These are phyloP conservation scores for Phytomonas serpens DNA, from an alignment of 208 protist genomes.

Conservation along the genomic window DNA sequence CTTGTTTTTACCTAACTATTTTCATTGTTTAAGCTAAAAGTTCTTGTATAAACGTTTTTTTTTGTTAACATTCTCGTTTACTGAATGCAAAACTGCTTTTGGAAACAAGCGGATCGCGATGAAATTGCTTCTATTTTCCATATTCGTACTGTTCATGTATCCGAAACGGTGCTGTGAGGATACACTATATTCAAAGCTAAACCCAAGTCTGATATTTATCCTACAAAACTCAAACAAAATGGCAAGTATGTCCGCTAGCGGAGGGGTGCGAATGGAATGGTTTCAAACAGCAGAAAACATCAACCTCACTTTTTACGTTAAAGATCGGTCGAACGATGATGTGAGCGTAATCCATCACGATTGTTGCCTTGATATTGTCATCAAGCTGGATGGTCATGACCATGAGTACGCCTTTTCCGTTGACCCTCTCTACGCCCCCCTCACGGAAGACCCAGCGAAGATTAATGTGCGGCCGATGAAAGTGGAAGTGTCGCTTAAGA, in stretches of 20 bases:
- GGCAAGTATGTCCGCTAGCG: neutral
- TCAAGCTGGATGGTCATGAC: conserved; percentile 49
- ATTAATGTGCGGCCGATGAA: conserved; percentile 78
- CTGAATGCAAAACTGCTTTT: neutral
- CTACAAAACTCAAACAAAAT: neutral
- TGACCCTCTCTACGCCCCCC: conserved; percentile 53
- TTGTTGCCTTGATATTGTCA: conserved; percentile 38
- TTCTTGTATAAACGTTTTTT: neutral
- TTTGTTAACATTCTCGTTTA: neutral
- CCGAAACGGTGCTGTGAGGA: neutral
- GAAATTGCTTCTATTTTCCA: neutral
- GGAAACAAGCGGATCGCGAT: neutral
- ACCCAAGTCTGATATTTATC: neutral
- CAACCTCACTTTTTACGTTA: conserved; percentile 84
- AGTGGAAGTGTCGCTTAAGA: conserved; percentile 65
- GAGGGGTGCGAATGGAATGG: conserved; percentile 79
- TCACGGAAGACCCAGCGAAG: conserved; percentile 10
- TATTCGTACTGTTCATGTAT: neutral
- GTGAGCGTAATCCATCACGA: conserved; percentile 33
- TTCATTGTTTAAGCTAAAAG: conserved; percentile 10
- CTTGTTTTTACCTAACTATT: neutral
- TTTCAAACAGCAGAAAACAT: conserved; percentile 68
- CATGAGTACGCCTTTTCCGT: conserved; percentile 61
- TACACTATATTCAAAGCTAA: neutral
- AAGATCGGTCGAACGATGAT: conserved; percentile 46